Evolutionary conservation across 768 basidiomycete species (phyloP).

Genomic region (Termitomyces sp.): DNA sequence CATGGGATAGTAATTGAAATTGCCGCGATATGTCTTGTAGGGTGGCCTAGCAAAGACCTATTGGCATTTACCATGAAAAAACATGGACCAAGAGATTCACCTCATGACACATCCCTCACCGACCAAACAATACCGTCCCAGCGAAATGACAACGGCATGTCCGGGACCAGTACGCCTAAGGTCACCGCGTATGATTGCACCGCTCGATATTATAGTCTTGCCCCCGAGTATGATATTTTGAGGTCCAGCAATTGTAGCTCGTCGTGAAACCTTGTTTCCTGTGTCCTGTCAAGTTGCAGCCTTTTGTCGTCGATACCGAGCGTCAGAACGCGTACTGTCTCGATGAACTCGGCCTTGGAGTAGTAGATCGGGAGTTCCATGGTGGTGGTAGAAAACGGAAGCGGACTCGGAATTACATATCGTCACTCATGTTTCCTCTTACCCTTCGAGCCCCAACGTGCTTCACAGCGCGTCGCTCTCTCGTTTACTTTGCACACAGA

Average conservation of each 20-base stretch:
- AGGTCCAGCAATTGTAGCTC: conserved; percentile 88
- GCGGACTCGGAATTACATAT: conserved; percentile 3
- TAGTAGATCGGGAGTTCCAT: conserved; percentile 81
- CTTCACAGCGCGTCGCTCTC: conserved; percentile 4
- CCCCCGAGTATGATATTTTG: conserved; percentile 97
- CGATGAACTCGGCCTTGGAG: conserved; percentile 81
- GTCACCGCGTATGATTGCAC: conserved; percentile 92
- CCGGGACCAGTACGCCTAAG: conserved; percentile 85
- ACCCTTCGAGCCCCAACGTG: conserved; percentile 6
- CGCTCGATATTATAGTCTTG: conserved; percentile 91
- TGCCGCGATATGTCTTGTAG: conserved; percentile 86
- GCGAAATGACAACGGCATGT: conserved; percentile 89
- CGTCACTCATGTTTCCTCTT: conserved; percentile 10
- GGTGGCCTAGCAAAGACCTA: conserved; percentile 52
- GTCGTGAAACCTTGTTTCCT: conserved; percentile 92
- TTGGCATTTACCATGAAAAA: neutral
- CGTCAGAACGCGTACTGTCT: conserved; percentile 55
- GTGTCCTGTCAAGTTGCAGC: conserved; percentile 60
- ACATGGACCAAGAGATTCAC: conserved; percentile 29
- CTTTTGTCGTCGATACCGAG: neutral
- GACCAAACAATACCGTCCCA: conserved; percentile 90
- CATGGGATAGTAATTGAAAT: conserved; percentile 98
- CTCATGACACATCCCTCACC: conserved; percentile 89
- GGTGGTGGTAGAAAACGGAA: neutral
- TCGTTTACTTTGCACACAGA: neutral